Conservation (phyloP, 176 grass and related monocot species). For the Oryza coarctata region DNA sequence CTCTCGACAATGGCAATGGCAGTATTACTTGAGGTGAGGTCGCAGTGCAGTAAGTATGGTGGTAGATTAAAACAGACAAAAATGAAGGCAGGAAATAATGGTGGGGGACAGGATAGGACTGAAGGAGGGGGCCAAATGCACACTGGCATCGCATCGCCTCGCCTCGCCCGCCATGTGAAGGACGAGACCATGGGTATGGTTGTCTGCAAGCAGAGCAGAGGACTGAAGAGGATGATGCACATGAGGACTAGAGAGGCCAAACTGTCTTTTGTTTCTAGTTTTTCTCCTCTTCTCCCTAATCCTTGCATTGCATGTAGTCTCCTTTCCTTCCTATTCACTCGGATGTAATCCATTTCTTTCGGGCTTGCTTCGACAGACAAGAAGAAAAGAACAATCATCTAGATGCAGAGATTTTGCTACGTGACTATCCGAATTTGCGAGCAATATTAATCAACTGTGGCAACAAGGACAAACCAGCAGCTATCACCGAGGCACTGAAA, state of each 20-base stretch:
- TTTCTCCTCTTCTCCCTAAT: neutral
- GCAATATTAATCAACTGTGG: neutral
- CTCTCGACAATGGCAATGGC: neutral
- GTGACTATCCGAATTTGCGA: neutral
- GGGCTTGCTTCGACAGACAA: neutral
- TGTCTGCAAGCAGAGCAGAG: slow-evolving; percentile 1
- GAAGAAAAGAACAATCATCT: neutral
- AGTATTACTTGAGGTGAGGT: too few species aligned
- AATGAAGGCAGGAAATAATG: neutral
- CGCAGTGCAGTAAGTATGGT: neutral
- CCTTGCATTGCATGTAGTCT: neutral
- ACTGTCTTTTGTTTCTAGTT: neutral
- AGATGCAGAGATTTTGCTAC: neutral
- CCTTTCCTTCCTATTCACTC: neutral
- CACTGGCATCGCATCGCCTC: neutral
- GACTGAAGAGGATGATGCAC: slow-evolving; percentile 33
- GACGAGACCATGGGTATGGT: neutral
- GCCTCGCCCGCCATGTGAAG: slow-evolving; percentile 12
- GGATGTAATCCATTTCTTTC: too few species aligned
- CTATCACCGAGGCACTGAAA: neutral
- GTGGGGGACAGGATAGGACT: neutral
- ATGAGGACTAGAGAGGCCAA: slow-evolving; percentile 34
- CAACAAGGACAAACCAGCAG: slow-evolving; percentile 19
- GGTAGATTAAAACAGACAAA: neutral
- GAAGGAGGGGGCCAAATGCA: neutral